A percentile compares a stretch with the other conserved stretches of the same genome.
phyloP scores from a whole-genome alignment of 495 filamentous ascomycete genomes.

The Patellaria atrata region DNA sequence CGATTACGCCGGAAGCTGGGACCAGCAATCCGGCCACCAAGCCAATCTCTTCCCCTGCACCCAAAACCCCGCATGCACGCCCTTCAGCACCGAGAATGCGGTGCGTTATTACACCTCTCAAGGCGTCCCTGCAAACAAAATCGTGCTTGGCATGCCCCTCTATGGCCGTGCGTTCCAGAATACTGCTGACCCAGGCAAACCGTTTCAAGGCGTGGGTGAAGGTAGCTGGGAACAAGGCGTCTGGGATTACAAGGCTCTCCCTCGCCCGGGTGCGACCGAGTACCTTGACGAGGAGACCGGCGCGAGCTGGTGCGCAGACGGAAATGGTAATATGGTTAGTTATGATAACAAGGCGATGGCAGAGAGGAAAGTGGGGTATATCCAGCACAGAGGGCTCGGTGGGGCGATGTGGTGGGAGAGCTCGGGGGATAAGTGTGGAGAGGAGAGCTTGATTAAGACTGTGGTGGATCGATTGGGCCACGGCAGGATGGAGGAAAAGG shows the following conservation, averaged over 20 bases:
- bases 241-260: conserved; percentile 57
- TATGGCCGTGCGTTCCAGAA: conserved; percentile 69
- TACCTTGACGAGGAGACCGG: conserved; percentile 34
- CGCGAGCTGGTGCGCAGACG: conserved; percentile 61
- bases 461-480: conserved; percentile 12
- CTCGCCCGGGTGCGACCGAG: conserved; percentile 34
- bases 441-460: conserved; percentile 14
- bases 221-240: conserved; percentile 58
- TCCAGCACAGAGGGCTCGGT: conserved; percentile 47
- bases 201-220: conserved; percentile 45
- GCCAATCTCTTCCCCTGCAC: conserved; percentile 52
- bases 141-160: conserved; percentile 67
- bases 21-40: conserved; percentile 51
- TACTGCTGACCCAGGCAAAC: conserved; percentile 54
- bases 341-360: conserved; percentile 58
- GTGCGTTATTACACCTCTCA: conserved; percentile 53
- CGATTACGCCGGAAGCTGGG: conserved; percentile 45
- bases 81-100: conserved; percentile 54
- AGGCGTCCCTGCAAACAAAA: conserved; percentile 45
- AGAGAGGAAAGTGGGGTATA: conserved; percentile 47
- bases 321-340: conserved; percentile 45
- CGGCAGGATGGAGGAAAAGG: conserved; percentile 5
- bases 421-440: conserved; percentile 49
- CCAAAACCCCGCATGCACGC: conserved; percentile 42
- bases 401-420: conserved; percentile 91